Conservation (phyloP, 2,329 filamentous ascomycete species). For the Amesomyces nigricolor region DNA sequence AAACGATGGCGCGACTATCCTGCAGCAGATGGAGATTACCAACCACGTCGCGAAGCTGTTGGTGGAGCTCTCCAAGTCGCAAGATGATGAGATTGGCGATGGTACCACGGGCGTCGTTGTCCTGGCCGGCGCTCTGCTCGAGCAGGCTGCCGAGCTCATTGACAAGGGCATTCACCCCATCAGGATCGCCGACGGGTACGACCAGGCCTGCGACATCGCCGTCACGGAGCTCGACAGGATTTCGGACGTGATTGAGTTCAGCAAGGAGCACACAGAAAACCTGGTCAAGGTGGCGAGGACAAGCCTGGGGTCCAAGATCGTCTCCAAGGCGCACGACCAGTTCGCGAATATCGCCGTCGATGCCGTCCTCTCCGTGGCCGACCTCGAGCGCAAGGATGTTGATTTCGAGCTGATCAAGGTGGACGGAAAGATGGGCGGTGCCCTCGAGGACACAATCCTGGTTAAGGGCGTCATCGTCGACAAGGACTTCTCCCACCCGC, state of each 20-base stretch:
- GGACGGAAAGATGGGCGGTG: slow-evolving; percentile 92
- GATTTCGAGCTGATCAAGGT: slow-evolving; percentile 99
- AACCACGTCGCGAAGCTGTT: slow-evolving; percentile 97
- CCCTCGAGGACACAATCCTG: slow-evolving; percentile 86
- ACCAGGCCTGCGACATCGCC: slow-evolving; percentile 94
- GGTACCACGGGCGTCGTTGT: slow-evolving; percentile 98
- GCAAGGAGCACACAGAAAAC: slow-evolving; percentile 72
- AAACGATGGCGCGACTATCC: slow-evolving; percentile 96
- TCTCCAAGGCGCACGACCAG: slow-evolving; percentile 97
- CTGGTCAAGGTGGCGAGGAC: slow-evolving; percentile 93
- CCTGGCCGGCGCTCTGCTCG: slow-evolving; percentile 84
- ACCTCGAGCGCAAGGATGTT: slow-evolving; percentile 92
- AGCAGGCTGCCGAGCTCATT: slow-evolving; percentile 95
- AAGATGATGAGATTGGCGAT: slow-evolving; percentile 98
- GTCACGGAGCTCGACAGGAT: slow-evolving; percentile 89
- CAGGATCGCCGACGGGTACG: slow-evolving; percentile 95
- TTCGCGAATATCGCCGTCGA: slow-evolving; percentile 97
- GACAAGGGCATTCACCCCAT: slow-evolving; percentile 99
- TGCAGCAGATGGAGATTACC: slow-evolving; percentile 97
- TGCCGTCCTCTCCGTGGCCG: slow-evolving; percentile 91
- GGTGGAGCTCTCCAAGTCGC: slow-evolving; percentile 95
- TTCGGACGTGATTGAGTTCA: slow-evolving; percentile 85
- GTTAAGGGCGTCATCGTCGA: slow-evolving; percentile 98
- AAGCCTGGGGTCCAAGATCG: slow-evolving; percentile 95
- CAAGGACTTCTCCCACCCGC: slow-evolving; percentile 99